Conservation (phyloP, 108 stramenopile species). For the Skeletonema costatum region DNA sequence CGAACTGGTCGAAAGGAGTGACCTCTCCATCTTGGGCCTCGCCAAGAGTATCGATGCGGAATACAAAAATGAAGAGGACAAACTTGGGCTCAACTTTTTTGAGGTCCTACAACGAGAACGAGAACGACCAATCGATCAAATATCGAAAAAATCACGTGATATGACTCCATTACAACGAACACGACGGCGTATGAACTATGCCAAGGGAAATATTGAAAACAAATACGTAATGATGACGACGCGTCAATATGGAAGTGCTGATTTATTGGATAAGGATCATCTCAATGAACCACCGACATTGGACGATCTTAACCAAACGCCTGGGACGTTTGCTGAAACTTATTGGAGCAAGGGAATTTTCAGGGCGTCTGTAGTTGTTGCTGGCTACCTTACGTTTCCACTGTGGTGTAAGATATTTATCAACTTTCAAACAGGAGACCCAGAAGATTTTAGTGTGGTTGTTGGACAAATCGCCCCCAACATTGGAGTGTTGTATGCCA, state of each 20-base stretch:
- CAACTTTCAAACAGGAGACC: slow-evolving; percentile 9
- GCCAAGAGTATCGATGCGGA: slow-evolving; percentile 18
- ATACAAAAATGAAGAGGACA: slow-evolving; percentile 12
- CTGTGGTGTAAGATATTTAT: slow-evolving; percentile 8
- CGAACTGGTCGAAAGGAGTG: background rate
- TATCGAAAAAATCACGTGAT: background rate
- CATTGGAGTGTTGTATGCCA: slow-evolving; percentile 24
- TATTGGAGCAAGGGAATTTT: slow-evolving; percentile 20
- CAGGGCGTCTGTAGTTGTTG: slow-evolving; percentile 3
- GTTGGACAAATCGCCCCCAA: slow-evolving; percentile 22
- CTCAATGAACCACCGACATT: slow-evolving; percentile 11
- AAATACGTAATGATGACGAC: slow-evolving; percentile 8
- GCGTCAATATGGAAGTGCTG: slow-evolving; percentile 5
- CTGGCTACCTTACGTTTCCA: slow-evolving; percentile 6
- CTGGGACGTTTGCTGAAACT: background rate
- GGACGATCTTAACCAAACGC: slow-evolving; percentile 20
- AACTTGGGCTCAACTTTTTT: slow-evolving; percentile 4
- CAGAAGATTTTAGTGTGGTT: slow-evolving; percentile 4
- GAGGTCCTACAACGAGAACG: slow-evolving; percentile 9
- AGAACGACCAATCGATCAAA: background rate
- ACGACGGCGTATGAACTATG: slow-evolving; percentile 8
- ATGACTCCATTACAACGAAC: slow-evolving; percentile 15
- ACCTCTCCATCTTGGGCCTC: background rate
- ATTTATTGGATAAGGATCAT: slow-evolving; percentile 20
- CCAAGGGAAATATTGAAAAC: slow-evolving; percentile 12